Conservation (phyloP, 148 eudicot genomes). For the Tetragonia tetragonoides region DNA sequence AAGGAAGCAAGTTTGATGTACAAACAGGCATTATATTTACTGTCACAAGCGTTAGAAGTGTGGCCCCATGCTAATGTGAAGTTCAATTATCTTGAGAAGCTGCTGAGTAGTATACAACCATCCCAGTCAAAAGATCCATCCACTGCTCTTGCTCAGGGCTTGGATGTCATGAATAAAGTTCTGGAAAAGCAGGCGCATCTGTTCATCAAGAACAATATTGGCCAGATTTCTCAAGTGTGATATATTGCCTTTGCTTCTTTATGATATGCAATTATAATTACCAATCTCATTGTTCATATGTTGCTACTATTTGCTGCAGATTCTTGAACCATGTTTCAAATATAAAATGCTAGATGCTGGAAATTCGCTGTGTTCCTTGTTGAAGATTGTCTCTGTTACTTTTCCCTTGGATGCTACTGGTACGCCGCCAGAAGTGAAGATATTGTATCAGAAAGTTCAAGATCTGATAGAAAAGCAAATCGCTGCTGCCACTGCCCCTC, state of each 20-base stretch:
- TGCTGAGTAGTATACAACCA: slow-evolving; percentile 82
- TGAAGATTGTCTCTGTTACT: slow-evolving; percentile 90
- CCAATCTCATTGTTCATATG: background rate
- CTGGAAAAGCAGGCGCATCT: slow-evolving; percentile 96
- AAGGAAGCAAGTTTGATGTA: slow-evolving; percentile 96
- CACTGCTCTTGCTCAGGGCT: slow-evolving; percentile 93
- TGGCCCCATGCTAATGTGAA: slow-evolving; percentile 99
- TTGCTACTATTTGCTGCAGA: slow-evolving; percentile 49
- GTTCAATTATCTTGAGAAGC: slow-evolving; percentile 95
- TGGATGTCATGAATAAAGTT: slow-evolving; percentile 98
- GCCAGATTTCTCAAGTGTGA: slow-evolving; percentile 89
- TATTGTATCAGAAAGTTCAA: slow-evolving; percentile 84
- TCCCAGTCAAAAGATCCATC: slow-evolving; percentile 98
- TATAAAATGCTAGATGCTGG: slow-evolving; percentile 93
- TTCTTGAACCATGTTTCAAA: slow-evolving; percentile 97
- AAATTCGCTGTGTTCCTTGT: slow-evolving; percentile 79
- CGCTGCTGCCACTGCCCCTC: slow-evolving; percentile 69
- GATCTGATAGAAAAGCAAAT: slow-evolving; percentile 92
- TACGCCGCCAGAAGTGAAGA: slow-evolving; percentile 80
- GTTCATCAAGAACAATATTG: slow-evolving; percentile 88
- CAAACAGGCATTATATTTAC: slow-evolving; percentile 86
- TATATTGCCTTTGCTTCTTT: slow-evolving; percentile 1
- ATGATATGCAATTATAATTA: slow-evolving; percentile 2
- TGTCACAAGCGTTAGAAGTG: slow-evolving; percentile 96
- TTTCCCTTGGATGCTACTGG: slow-evolving; percentile 76